Base-by-base conservation (phyloP, 129 eudicot genomes). In the Apium graveolens region DNA sequence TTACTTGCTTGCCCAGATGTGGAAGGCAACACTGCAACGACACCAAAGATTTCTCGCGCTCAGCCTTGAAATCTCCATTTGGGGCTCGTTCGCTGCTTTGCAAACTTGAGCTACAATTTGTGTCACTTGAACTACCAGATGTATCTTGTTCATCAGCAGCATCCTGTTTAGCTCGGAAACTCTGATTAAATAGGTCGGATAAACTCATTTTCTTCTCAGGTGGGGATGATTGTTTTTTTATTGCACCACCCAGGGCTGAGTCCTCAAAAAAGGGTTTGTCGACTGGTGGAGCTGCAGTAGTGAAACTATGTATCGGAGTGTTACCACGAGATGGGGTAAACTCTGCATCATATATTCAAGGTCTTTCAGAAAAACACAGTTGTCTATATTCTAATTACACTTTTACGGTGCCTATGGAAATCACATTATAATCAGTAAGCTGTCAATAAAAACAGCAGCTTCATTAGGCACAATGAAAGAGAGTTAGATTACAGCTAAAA, bases 1-100 rank as follows among this genome's bases (percentile, higher is more conserved):
- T 88, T 89, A 74, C 92, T 85, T 78, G 81, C n/a, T 86, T 85
- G 75, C 79, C 81, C 84, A 90, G 69, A 85, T 82, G 76, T 9
- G 91, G 91, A 72, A 85, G 77, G 77, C 91, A 88, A 76, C 88
- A 77, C 49, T 84, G 88, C 60, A 76, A 77, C 35, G 86, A 38
- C 53, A 69, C 88, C 34, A 57, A 53, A 66, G 89, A 73, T 82
- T 80, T 87, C 62, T 83, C 88, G 53, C 80, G 83, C 46, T 14
- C 65, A 3, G 51, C 37, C 60, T 77, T 74, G 3, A 77, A 45
- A 17, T 79, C 82, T 38, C 82, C 82, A 49, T 31, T 76, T 2
- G 83, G 87, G 21, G 44, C 80, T 78, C 72, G 74, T 44, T 83
- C 90, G 41, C 74, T 57, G 72, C 83, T 83, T 4, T 34, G 72